A percentile compares a stretch with the other conserved stretches of the same genome.
phyloP scores from a whole-genome alignment of 1,284 basidiomycete species.

The Erythrobasidium hasegawianum region DNA sequence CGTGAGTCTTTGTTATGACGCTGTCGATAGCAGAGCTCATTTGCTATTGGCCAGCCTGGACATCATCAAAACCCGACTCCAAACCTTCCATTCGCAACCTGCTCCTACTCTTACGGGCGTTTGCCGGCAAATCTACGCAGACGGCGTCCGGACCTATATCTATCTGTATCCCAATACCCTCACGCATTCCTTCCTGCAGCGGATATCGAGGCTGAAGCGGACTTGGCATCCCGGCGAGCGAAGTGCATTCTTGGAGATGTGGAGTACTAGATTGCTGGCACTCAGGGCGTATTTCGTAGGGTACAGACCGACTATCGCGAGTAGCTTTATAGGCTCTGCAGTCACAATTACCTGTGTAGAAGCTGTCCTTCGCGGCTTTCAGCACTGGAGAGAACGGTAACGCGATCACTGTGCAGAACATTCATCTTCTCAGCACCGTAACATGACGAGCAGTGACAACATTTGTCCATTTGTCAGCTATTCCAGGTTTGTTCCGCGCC shows the following conservation, averaged over 20 bases:
- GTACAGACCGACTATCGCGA: slow-evolving; percentile 30
- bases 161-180: slow-evolving; percentile 40
- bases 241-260: slow-evolving; percentile 22
- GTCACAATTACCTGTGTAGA: slow-evolving; percentile 34
- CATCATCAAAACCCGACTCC: slow-evolving; percentile 44
- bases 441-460: too few relatives aligned
- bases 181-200: slow-evolving; percentile 37
- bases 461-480: too few relatives aligned
- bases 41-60: slow-evolving; percentile 37
- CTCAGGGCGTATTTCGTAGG: slow-evolving; percentile 28
- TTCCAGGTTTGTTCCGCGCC: too few relatives aligned
- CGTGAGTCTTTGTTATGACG: slow-evolving; percentile 36
- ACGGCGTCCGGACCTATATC: slow-evolving; percentile 36
- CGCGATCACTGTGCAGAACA: too few relatives aligned
- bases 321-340: slow-evolving; percentile 30
- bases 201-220: slow-evolving; percentile 11
- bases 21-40: background rate
- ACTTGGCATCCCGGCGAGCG: slow-evolving; percentile 31
- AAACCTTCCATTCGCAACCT: slow-evolving; percentile 29
- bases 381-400: slow-evolving; percentile 29
- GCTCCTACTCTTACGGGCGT: slow-evolving; percentile 30
- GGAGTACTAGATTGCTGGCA: slow-evolving; percentile 23
- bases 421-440: too few relatives aligned
- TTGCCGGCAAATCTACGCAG: slow-evolving; percentile 39
- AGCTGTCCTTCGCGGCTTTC: slow-evolving; percentile 14